A percentile compares a stretch with the other conserved stretches of the same genome.
phyloP scores from a whole-genome alignment of 2,329 filamentous ascomycete species.

The Calonectria montana region DNA sequence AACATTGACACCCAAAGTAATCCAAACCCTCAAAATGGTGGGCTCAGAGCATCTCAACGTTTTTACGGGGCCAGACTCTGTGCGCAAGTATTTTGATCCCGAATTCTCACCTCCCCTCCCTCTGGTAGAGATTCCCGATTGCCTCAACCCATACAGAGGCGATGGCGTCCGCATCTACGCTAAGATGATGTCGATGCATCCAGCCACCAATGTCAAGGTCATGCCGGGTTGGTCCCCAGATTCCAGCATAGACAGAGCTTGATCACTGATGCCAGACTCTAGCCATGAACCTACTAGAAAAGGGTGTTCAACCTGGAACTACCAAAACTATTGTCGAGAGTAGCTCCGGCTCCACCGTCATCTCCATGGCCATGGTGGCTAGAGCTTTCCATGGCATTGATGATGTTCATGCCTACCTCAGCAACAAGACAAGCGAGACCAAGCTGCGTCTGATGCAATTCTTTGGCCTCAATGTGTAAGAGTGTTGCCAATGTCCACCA shows the following conservation, averaged over 20 bases:
- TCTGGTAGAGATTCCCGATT: conserved; percentile 67
- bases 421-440: conserved; percentile 59
- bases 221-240: conserved; percentile 59
- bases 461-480: conserved; percentile 49
- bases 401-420: conserved; percentile 55
- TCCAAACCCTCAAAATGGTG: conserved; percentile 37
- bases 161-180: conserved; percentile 72
- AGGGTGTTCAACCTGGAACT: conserved; percentile 54
- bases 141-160: conserved; percentile 65
- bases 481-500: too few species aligned
- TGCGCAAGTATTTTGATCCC: conserved; percentile 69
- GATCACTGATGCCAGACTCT: conserved; percentile 25
- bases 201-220: conserved; percentile 71
- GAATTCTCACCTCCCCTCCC: conserved; percentile 67
- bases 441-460: conserved; percentile 48
- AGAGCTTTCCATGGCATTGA: conserved; percentile 52
- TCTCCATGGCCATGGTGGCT: conserved; percentile 62
- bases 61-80: conserved; percentile 65
- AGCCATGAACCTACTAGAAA: conserved; percentile 61
- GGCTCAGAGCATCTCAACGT: conserved; percentile 56
- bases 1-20: conserved; percentile 13
- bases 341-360: conserved; percentile 71
- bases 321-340: conserved; percentile 68
- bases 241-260: neutral
- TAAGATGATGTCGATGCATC: conserved; percentile 72